These are phyloP conservation scores for Syzygium grande DNA, from an alignment of 345 rosid genomes.

Conservation along the genomic window DNA sequence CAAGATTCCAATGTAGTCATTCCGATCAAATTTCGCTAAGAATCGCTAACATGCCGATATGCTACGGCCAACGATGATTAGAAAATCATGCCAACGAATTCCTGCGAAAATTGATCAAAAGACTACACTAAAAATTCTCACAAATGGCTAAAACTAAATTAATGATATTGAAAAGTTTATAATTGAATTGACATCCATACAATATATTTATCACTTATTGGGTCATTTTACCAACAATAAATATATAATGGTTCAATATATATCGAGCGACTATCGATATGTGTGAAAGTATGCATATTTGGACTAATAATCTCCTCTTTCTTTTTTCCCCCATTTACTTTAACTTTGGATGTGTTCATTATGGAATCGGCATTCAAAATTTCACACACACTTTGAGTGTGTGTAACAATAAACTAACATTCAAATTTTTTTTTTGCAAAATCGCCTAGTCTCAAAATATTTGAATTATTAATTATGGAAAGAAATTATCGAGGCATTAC, in stretches of 20 bases:
- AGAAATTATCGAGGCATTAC: too few relatives aligned
- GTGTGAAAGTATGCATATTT: neutral
- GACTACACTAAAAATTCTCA: neutral
- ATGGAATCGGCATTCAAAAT: neutral
- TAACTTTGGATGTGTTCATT: too few relatives aligned
- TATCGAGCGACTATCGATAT: neutral
- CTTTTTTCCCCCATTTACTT: neutral
- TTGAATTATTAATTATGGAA: neutral
- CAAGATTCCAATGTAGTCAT: neutral
- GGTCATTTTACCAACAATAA: neutral
- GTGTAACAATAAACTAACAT: neutral
- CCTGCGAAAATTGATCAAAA: neutral
- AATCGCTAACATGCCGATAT: neutral
- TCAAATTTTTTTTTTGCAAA: too few relatives aligned
- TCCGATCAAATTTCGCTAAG: fast-evolving
- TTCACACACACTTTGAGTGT: neutral
- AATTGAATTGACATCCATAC: neutral
- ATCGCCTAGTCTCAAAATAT: too few relatives aligned
- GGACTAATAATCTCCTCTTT: neutral
- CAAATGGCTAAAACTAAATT: neutral
- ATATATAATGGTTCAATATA: neutral
- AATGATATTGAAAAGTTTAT: neutral
- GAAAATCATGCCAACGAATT: neutral
- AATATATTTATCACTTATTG: neutral
- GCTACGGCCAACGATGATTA: neutral